Evolutionary conservation across 768 basidiomycete genomes (phyloP), one percentile per base, ranked within the genome.

Genomic region (Macrolepiota albuminosa): DNA sequence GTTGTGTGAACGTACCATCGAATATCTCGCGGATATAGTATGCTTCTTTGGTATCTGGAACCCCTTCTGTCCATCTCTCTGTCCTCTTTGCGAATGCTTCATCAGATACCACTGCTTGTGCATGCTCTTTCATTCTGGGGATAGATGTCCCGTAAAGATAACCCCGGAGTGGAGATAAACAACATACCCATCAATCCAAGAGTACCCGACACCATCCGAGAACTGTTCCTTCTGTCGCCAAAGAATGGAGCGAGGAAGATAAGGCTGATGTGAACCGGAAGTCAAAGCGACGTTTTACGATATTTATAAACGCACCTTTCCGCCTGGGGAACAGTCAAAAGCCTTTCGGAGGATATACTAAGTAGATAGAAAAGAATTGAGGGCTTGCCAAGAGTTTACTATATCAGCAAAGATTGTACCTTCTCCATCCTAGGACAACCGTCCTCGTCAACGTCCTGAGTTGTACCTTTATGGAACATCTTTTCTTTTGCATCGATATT

Each of bases 151-250:
- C 29, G 16, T 61, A 54, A 34, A 57, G 50, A 58, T 58, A 11
- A 51, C 18, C 21, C 29, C 29, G 8, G 33, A 47, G 29, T 10
- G 8, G 33, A 47, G 29, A 10, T n/a, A 8, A 9, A 13, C 39
- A 21, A 64, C 82, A 46, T 67, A 91, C 91, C 95, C 93, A 68
- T 98, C 95, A 69, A 98, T 98, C 95, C 96, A 98, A 36, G 94
- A 95, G 75, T 97, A 98, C 36, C 96, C 95, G 57, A 97, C 95
- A 56, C 97, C 97, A 68, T 99, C 97, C 2, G 95, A 98, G 78
- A 99, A 99, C 68, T 98, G 95, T 75, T 99, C 97, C 73, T 99
- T 99, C 73, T 99, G 97, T 58, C 97, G 84, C 97, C 97, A 99
- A 45, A 99, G 80, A 68, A 99, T 98, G 16, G 91, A 92, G 58